A percentile compares a stretch with the other conserved stretches of the same genome.
phyloP scores from a whole-genome alignment of 164 flowering plant genomes.

The Stephania cephalantha region DNA sequence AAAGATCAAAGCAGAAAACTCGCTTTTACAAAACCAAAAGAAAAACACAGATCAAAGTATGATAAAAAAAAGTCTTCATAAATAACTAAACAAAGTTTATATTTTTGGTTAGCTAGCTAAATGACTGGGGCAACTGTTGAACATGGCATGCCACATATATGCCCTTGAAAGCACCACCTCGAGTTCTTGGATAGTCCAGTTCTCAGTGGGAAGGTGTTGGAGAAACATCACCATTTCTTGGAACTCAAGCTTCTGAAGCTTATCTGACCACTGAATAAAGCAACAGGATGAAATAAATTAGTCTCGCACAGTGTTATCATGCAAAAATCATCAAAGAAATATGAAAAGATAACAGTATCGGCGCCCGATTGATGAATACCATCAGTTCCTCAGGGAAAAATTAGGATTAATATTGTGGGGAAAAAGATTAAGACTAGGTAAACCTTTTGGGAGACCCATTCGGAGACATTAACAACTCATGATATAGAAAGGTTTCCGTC shows the following conservation, averaged over 20 bases:
- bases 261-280: constrained; percentile 29
- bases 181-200: constrained; percentile 38
- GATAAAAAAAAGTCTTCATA: not conserved
- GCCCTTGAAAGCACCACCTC: constrained; percentile 98
- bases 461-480: no score
- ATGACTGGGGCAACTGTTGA: constrained; percentile 87
- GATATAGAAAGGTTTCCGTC: no score
- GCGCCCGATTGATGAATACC: no score
- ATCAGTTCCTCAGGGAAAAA: no score
- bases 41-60: no score
- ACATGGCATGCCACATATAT: constrained; percentile 96
- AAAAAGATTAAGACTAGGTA: no score
- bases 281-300: no score
- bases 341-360: not conserved
- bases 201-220: not conserved
- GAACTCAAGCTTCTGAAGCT: no score
- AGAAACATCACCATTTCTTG: not conserved
- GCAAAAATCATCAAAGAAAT: not conserved
- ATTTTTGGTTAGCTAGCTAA: constrained; percentile 39
- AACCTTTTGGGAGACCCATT: no score
- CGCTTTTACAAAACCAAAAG: not conserved
- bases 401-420: no score
- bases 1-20: not conserved
- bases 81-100: not conserved
- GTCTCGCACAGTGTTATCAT: not conserved